phyloP scores from a whole-genome alignment of 2,329 filamentous ascomycete genomes.

The Pestalotiopsis sp. region DNA sequence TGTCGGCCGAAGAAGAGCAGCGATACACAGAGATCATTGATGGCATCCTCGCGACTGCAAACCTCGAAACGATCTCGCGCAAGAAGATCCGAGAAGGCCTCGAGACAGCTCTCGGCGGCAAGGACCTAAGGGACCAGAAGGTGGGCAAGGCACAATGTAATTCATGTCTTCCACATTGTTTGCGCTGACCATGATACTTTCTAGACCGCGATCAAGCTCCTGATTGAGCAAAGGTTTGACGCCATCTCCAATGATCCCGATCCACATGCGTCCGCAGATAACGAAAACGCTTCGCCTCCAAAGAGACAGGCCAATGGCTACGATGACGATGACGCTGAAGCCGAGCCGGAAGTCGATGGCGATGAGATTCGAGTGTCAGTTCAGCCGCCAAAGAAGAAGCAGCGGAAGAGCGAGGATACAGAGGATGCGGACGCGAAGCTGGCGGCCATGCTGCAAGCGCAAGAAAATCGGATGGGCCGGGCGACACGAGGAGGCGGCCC shows the following conservation, averaged over 20 bases:
- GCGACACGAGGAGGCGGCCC: constrained; percentile 75
- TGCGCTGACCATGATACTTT: neutral
- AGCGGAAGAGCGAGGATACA: constrained; percentile 57
- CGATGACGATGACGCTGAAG: constrained; percentile 30
- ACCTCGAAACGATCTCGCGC: constrained; percentile 63
- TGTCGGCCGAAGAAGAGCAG: constrained; percentile 42
- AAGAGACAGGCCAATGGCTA: constrained; percentile 26
- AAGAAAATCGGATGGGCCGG: constrained; percentile 76
- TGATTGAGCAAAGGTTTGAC: constrained; percentile 76
- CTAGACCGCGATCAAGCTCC: constrained; percentile 68
- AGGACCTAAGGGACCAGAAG: constrained; percentile 61
- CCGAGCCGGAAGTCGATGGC: constrained; percentile 30
- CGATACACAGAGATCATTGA: constrained; percentile 62
- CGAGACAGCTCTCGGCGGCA: constrained; percentile 53
- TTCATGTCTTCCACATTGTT: neutral
- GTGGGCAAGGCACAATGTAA: constrained; percentile 31
- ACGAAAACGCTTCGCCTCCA: constrained; percentile 19
- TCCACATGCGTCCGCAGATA: constrained; percentile 18
- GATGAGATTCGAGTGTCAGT: constrained; percentile 49
- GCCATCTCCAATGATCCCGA: constrained; percentile 47
- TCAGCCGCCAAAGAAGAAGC: constrained; percentile 62
- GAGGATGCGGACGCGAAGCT: constrained; percentile 83
- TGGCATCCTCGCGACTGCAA: constrained; percentile 55
- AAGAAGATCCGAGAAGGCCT: constrained; percentile 62
- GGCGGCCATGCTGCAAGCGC: constrained; percentile 85